Conservation (phyloP, 768 basidiomycete genomes). For the Rhizopogon rudus region DNA sequence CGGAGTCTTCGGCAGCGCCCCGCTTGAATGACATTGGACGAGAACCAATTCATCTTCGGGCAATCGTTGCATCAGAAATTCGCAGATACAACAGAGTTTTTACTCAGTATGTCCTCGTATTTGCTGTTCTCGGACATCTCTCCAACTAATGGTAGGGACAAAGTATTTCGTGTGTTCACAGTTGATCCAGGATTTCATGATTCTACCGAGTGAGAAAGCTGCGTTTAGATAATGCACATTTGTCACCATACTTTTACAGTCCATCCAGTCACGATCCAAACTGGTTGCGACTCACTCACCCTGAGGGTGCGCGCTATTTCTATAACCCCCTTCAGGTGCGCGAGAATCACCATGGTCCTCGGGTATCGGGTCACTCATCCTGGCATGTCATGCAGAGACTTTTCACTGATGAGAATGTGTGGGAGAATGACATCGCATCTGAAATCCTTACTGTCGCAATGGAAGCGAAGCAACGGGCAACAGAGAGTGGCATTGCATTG, state of each 20-base stretch:
- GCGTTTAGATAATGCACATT: not conserved
- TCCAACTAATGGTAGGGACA: not conserved
- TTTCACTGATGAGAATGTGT: conserved; percentile 28
- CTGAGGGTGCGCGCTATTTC: conserved; percentile 54
- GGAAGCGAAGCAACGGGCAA: not conserved
- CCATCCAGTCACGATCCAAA: not conserved
- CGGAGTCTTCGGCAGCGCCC: not conserved
- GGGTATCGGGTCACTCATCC: not conserved
- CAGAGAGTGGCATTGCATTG: not conserved
- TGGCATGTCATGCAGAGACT: conserved; percentile 26
- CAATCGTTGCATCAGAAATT: not conserved
- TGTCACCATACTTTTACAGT: not conserved
- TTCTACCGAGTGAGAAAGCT: not conserved
- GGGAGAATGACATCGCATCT: not conserved
- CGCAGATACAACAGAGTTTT: not conserved
- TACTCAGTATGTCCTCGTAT: not conserved
- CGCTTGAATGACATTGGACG: no score
- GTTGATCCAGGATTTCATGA: not conserved
- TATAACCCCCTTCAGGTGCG: conserved; percentile 36
- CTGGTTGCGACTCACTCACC: conserved; percentile 29
- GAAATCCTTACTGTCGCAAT: not conserved
- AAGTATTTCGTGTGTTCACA: not conserved
- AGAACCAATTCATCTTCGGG: not conserved
- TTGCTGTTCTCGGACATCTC: not conserved
- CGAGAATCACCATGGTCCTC: not conserved